Conservation (phyloP, 2,329 filamentous ascomycete species). For the Fusarium sp. region DNA sequence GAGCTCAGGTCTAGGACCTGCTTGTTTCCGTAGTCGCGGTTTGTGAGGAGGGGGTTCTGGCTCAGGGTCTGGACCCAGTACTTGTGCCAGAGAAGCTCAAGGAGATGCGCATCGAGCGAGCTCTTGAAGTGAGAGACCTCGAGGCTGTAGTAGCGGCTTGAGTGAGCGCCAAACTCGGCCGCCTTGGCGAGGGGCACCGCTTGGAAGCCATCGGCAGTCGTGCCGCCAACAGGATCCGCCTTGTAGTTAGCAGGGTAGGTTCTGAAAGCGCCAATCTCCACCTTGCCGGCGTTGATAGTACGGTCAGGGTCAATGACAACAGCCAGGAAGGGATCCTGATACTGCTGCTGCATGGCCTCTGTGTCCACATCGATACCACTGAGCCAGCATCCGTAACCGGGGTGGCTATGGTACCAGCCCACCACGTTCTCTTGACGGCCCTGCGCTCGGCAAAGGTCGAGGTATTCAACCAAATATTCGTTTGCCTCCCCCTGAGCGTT, state of each 20-base stretch:
- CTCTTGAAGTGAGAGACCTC: conserved; percentile 96
- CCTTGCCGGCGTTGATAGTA: conserved; percentile 92
- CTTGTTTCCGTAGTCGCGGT: conserved; percentile 91
- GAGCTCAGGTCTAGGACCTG: conserved; percentile 89
- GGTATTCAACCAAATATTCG: conserved; percentile 94
- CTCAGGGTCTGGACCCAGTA: conserved; percentile 98
- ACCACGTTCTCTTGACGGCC: conserved; percentile 89
- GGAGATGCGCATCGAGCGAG: conserved; percentile 84
- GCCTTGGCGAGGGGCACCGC: conserved; percentile 92
- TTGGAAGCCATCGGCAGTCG: conserved; percentile 68
- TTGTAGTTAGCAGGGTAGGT: conserved; percentile 85
- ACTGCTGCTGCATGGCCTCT: conserved; percentile 85
- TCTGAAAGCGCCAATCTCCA: conserved; percentile 96
- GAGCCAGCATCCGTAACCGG: conserved; percentile 98
- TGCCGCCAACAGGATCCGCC: conserved; percentile 45
- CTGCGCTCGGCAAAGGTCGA: conserved; percentile 79
- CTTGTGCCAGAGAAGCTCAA: conserved; percentile 96
- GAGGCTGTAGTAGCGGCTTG: conserved; percentile 88
- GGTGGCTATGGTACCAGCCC: conserved; percentile 98
- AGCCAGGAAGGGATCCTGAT: conserved; percentile 90
- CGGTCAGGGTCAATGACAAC: conserved; percentile 97
- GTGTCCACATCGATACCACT: conserved; percentile 95
- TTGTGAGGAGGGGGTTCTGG: conserved; percentile 88
- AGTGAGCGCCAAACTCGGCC: conserved; percentile 94
- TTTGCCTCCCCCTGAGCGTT: conserved; percentile 97